Conservation (phyloP, 2,329 filamentous ascomycete genomes). For the Thyridium curvatum region DNA sequence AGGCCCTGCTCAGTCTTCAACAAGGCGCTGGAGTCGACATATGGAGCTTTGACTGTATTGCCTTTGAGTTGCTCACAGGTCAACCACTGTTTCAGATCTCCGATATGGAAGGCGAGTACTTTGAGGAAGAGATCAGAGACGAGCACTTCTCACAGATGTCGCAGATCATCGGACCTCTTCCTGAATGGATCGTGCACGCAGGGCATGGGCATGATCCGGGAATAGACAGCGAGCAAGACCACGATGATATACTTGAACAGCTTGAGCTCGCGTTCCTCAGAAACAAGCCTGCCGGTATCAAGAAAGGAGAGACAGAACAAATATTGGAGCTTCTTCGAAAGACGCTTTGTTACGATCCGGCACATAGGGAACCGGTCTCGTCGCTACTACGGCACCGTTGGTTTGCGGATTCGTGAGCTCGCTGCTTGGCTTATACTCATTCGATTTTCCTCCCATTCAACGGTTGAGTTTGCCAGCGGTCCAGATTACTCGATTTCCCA, state of each 20-base stretch:
- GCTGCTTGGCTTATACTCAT: no score
- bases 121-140: background rate
- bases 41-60: conserved; percentile 4
- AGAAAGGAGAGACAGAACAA: background rate
- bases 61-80: conserved; percentile 3
- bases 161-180: background rate
- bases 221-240: background rate
- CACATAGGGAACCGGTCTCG: background rate
- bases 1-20: no score
- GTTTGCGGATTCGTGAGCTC: background rate
- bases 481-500: no score
- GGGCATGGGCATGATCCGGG: no score
- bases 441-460: no score
- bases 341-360: conserved; percentile 2
- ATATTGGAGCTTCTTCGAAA: conserved; percentile 2
- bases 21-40: background rate
- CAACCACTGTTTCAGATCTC: background rate
- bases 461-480: no score
- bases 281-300: background rate
- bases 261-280: conserved; percentile 3
- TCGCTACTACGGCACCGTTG: conserved; percentile 3
- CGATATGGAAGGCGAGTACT: background rate
- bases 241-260: background rate
- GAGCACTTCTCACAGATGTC: background rate
- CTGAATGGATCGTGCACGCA: background rate